These are phyloP conservation scores for Sarcomyxa edulis DNA, from an alignment of 768 basidiomycete species.

Conservation along the genomic window DNA sequence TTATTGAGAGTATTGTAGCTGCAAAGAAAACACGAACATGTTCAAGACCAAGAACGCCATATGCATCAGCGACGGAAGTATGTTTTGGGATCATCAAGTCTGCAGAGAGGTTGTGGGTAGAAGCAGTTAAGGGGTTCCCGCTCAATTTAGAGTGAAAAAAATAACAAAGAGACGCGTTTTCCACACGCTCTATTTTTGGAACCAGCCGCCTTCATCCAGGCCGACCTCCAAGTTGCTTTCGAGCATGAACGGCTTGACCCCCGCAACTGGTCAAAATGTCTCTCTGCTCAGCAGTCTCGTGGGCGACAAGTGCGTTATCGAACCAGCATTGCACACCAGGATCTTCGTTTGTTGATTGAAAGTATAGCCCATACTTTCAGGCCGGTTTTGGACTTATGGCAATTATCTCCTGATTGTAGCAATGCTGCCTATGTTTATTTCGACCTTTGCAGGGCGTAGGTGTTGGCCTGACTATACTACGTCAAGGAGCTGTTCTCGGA, in stretches of 20 bases:
- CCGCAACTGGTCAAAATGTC: no score
- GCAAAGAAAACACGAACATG: slow-evolving; percentile 31
- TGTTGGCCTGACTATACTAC: slow-evolving; percentile 71
- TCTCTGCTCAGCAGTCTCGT: slow-evolving; percentile 36
- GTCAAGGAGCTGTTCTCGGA: slow-evolving; percentile 64
- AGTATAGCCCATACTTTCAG: slow-evolving; percentile 90
- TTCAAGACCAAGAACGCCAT: slow-evolving; percentile 44
- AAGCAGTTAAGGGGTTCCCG: neutral
- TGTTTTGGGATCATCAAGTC: slow-evolving; percentile 3
- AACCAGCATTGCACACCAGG: slow-evolving; percentile 6
- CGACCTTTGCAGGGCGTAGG: slow-evolving; percentile 69
- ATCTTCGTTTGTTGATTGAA: no score
- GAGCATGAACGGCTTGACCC: no score
- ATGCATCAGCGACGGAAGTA: slow-evolving; percentile 22
- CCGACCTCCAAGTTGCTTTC: neutral
- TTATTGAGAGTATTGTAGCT: slow-evolving; percentile 7
- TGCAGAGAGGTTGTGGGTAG: neutral
- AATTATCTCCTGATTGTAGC: slow-evolving; percentile 4
- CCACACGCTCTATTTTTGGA: neutral
- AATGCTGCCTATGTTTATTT: no score
- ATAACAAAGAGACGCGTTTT: neutral
- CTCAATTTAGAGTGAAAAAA: no score
- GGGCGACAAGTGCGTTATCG: slow-evolving; percentile 61
- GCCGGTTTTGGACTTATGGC: slow-evolving; percentile 99
- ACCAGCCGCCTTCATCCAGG: neutral